Conservation (phyloP, 2,329 filamentous ascomycete genomes). For the Arthrobotrys musiformis region DNA sequence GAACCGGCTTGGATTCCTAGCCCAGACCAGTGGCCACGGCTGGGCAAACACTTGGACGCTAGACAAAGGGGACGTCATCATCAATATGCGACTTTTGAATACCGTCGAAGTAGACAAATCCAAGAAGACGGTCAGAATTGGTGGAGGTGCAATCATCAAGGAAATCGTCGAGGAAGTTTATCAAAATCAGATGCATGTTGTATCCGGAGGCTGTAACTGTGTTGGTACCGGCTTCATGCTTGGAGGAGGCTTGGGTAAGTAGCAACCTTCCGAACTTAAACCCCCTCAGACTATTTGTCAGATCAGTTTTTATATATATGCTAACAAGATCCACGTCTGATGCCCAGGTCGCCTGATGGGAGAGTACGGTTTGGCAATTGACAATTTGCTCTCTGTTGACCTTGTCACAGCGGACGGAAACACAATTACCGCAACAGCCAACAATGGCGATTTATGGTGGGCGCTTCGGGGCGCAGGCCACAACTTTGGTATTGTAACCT, state of each 20-base stretch:
- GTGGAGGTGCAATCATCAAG: constrained; percentile 56
- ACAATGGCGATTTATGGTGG: constrained; percentile 63
- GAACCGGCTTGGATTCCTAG: constrained; percentile 35
- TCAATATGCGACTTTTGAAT: constrained; percentile 44
- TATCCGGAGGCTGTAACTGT: constrained; percentile 44
- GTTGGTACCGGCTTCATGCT: constrained; percentile 44
- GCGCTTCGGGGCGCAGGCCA: constrained; percentile 63
- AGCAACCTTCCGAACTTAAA: neutral
- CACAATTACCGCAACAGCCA: constrained; percentile 60
- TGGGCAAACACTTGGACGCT: constrained; percentile 52
- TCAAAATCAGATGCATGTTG: constrained; percentile 45
- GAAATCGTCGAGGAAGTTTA: constrained; percentile 52
- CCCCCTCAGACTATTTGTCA: neutral
- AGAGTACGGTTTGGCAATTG: constrained; percentile 61
- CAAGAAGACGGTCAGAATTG: constrained; percentile 52
- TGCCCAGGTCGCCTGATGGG: constrained; percentile 55
- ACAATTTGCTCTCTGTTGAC: constrained; percentile 63
- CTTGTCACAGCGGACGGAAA: constrained; percentile 64
- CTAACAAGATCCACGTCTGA: neutral
- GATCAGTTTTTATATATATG: too few species aligned
- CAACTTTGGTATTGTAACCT: constrained; percentile 65
- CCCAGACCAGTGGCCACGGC: constrained; percentile 49
- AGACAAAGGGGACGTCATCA: constrained; percentile 48
- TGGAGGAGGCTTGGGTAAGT: constrained; percentile 45
- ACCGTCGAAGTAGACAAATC: constrained; percentile 46